Base-by-base conservation (phyloP, 2,329 filamentous ascomycete genomes). In the Penicillium glabrum region DNA sequence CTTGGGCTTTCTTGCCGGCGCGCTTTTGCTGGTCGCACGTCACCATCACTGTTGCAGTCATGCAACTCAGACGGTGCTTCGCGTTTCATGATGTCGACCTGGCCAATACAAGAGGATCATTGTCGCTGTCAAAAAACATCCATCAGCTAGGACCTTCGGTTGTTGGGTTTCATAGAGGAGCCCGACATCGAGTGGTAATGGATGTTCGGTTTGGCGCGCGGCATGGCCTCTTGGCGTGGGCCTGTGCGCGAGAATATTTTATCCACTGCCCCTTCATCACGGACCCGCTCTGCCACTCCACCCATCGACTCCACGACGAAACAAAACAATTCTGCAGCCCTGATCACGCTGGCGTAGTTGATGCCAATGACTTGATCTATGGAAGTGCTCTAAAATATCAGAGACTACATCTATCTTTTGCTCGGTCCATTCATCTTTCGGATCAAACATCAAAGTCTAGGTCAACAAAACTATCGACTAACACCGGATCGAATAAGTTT, bases 1-100 rank as follows among this genome's bases (percentile, higher is more conserved):
- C 48, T 51, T 3, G 48, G 39, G 26, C 37, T 51, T 33, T 43
- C 48, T 43, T 26, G 48, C 10, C 24, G 48, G 24, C 2, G 35
- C 43, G 24, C 21, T 51, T 51, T 51, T 44, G 48, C 33, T 31
- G n/a, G 48, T 44, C 48, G 48, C 48, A 21, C 48, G n/a, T 44
- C 48, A 51, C 37, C 21, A n/a, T 43, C 48, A 51, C 48, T 23
- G 29, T 51, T 39, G 37, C 37, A 51, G 48, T 37, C 48, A 29
- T 24, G 48, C 33, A 31, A 21, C 19, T 44, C 35, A 51, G 35
- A 43, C n/a, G 37, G 16, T 11, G 48, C 37, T 51, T 51, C 48
- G 19, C 48, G 37, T 51, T 51, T 51, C 48, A 51, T 51, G 16
- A 9, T 51, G 48, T 51, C 35, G 21, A 27, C 11, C 7, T 33